A percentile compares a stretch with the other conserved stretches of the same genome.
Conservation (phyloP, 805 yeast species). For the Debaryomyces prosopidis region DNA sequence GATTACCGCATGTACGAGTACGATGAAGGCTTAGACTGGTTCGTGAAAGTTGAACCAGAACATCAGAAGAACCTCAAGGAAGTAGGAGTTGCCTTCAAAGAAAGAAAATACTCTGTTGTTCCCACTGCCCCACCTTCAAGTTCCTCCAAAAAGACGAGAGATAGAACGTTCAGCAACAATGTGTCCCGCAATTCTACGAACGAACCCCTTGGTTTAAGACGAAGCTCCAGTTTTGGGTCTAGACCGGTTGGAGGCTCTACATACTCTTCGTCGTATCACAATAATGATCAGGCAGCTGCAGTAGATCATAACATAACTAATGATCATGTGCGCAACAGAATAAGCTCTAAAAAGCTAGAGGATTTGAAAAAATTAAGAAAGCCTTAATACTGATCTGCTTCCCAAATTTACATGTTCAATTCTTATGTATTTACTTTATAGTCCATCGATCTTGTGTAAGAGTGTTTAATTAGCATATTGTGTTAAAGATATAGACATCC, state of each 20-base stretch:
- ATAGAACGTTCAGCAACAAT: conserved; percentile 5
- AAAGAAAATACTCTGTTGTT: conserved; percentile 69
- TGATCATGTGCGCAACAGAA: conserved; percentile 9
- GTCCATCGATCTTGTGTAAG: too few species aligned
- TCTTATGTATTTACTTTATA: too few species aligned
- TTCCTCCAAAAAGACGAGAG: conserved; percentile 10
- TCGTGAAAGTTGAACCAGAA: conserved; percentile 61
- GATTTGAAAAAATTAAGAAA: conserved; percentile 31
- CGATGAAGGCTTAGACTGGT: conserved; percentile 76
- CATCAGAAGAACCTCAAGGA: conserved; percentile 64
- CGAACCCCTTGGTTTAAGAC: conserved; percentile 22
- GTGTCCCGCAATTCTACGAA: conserved; percentile 3
- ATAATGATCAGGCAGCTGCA: neutral
- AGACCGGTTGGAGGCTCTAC: neutral
- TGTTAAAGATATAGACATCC: too few species aligned
- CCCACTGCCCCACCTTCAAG: conserved; percentile 68
- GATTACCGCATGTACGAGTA: conserved; percentile 90
- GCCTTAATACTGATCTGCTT: conserved; percentile 12
- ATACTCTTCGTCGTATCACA: too few species aligned
- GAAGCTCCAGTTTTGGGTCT: conserved; percentile 21
- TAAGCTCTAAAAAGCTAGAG: conserved; percentile 24
- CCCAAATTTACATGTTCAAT: too few species aligned
- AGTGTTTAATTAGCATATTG: too few species aligned
- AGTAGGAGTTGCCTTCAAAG: conserved; percentile 68
- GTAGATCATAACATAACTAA: conserved; percentile 5